Percentiles rank a stretch among this genome's conserved stretches.
Evolutionary conservation across 768 basidiomycete species (phyloP).

Genomic region (Podaxis sp.): DNA sequence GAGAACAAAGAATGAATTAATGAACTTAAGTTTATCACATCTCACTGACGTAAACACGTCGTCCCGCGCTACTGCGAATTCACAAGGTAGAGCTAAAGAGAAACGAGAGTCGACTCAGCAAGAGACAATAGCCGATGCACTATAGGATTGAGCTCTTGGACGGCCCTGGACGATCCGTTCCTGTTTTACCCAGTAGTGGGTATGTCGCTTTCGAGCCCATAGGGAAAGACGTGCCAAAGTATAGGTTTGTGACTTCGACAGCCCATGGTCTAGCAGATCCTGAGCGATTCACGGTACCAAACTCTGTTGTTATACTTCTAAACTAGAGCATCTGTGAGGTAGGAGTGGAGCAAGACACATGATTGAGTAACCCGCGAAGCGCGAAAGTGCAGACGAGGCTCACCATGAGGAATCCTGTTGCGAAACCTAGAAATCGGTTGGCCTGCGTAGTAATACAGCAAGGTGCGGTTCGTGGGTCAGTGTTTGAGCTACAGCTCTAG

Average conservation of each 20-base stretch:
- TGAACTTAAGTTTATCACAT: not conserved
- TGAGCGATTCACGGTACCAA: conserved; percentile 1
- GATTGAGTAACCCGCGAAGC: conserved; percentile 7
- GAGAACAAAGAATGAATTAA: not conserved
- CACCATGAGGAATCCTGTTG: not conserved
- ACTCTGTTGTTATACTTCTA: not conserved
- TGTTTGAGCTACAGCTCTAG: not conserved
- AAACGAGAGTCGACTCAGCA: not conserved
- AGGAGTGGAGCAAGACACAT: not conserved
- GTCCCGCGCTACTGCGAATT: not conserved
- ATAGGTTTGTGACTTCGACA: not conserved
- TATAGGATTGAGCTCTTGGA: not conserved
- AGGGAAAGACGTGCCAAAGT: conserved; percentile 3
- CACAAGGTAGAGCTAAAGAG: not conserved
- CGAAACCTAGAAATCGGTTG: not conserved
- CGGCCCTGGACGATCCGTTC: not conserved
- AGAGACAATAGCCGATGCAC: not conserved
- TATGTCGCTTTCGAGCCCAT: conserved; percentile 2
- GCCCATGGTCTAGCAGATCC: not conserved
- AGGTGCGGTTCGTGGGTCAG: not conserved
- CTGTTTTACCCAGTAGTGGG: not conserved
- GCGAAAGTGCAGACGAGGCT: not conserved
- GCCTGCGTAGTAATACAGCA: not conserved
- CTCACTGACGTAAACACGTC: not conserved
- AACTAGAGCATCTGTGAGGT: not conserved